Evolutionary conservation across 352 stramenopile genomes (phyloP).

Genomic region (Blastocystis sp.): DNA sequence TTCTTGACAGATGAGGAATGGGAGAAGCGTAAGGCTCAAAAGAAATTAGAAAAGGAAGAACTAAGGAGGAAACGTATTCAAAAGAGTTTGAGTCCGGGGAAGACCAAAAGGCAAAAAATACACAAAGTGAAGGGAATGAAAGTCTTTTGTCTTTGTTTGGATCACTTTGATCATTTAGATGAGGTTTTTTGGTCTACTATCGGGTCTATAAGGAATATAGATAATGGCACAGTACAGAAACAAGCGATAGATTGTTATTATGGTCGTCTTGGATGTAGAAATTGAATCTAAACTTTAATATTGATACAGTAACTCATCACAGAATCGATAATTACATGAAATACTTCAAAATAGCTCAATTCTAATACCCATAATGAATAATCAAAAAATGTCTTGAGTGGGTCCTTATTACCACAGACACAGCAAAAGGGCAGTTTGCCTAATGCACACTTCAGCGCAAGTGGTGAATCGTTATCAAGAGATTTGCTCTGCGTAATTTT

Average conservation of each 20-base stretch:
- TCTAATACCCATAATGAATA: conserved; percentile 50
- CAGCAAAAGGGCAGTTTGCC: conserved; percentile 60
- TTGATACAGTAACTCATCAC: not conserved
- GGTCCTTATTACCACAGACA: not conserved
- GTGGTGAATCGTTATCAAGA: conserved; percentile 63
- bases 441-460: conserved; percentile 63
- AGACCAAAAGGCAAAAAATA: not conserved
- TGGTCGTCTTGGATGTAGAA: not conserved
- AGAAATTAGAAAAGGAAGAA: not conserved
- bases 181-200: too few relatives aligned
- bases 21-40: not conserved
- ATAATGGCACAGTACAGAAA: not conserved
- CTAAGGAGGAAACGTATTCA: not conserved
- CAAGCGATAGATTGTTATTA: not conserved
- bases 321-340: not conserved
- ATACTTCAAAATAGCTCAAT: not conserved
- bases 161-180: too few relatives aligned
- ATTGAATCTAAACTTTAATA: too few relatives aligned
- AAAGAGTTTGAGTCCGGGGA: not conserved
- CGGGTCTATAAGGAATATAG: too few relatives aligned
- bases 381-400: not conserved
- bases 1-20: conserved; percentile 16
- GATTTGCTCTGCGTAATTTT: conserved; percentile 63
- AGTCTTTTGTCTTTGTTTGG: not conserved
- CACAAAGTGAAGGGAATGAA: not conserved